Base-by-base conservation (phyloP, 768 basidiomycete species). In the Mycena olivaceomarginata region DNA sequence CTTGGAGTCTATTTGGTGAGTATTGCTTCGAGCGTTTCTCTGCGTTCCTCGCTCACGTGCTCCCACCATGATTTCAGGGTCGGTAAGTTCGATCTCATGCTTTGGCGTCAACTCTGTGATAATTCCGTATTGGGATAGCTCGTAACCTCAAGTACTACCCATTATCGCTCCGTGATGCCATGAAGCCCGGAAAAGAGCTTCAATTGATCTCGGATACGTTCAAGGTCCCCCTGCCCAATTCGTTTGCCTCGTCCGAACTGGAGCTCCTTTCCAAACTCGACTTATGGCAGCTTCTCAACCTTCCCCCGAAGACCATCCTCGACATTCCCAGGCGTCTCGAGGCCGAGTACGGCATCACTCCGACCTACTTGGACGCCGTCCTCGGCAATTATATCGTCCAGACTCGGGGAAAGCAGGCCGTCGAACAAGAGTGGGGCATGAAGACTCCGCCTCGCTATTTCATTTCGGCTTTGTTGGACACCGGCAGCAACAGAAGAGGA, bases 141-240 rank as follows among this genome's bases (percentile, higher is more conserved):
- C 87, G 89, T 31, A 89, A 90, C 79, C 81, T 90, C 74, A 90
- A 90, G 77, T 89, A 85, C 75, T 90, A 89, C 76, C 87, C 89
- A 4, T 79, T 90, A 6, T 85, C 88, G 9, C 80, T 90, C 20
- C 72, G 77, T 9, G 70, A 75, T 41, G 87, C 87, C 15, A 86
- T 88, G 81, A 77, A 78, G 43, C 69, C 71, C 7, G 85, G 82
- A 18, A 79, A 80, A 7, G 82, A 82, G 37, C 84, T 89, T n/a
- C 57, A 79, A 0, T 88, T 84, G 68, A 81, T 89, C 51, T 75
- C 83, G 3, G 45, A 79, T 41, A 75, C 80, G 20, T 87, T 90
- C 82, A 78, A 79, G 40, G 62, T 88, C 39, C 67, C 67, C 81
- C 31, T 86, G 84, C 81, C 11, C 81, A 74, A 56, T 43, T 53